Conservation (phyloP, 2,329 filamentous ascomycete genomes). For the Trichoderma lentiforme region DNA sequence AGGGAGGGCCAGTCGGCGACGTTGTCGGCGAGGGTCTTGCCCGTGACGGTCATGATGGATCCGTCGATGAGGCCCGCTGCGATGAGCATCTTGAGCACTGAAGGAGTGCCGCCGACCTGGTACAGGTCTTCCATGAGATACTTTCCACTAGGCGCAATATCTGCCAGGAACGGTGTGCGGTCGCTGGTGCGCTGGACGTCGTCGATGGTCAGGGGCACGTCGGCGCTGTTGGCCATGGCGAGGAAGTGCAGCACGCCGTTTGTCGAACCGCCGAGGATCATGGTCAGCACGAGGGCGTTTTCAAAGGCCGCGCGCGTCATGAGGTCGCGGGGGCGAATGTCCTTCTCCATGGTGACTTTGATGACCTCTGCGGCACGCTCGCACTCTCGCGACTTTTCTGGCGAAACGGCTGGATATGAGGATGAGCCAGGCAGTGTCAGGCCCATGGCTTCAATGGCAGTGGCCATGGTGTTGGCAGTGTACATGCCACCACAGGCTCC, state of each 20-base stretch:
- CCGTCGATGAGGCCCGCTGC: conserved; percentile 74
- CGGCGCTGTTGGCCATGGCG: conserved; percentile 84
- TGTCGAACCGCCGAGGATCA: conserved; percentile 86
- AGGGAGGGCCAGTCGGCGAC: conserved; percentile 73
- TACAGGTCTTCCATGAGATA: conserved; percentile 89
- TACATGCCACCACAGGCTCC: conserved; percentile 86
- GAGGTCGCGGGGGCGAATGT: conserved; percentile 77
- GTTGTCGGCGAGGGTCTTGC: conserved; percentile 79
- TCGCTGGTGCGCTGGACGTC: conserved; percentile 79
- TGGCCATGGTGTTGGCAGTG: conserved; percentile 92
- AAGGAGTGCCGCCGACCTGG: conserved; percentile 78
- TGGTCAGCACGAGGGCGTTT: conserved; percentile 85
- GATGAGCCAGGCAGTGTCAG: conserved; percentile 68
- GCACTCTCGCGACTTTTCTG: conserved; percentile 84
- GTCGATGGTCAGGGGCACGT: conserved; percentile 71
- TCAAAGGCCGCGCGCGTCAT: conserved; percentile 79
- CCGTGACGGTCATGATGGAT: conserved; percentile 75
- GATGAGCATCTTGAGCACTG: conserved; percentile 81
- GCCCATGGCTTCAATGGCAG: conserved; percentile 85
- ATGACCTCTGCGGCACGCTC: conserved; percentile 77
- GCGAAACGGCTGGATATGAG: conserved; percentile 42
- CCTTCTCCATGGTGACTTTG: conserved; percentile 72
- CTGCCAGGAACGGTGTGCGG: conserved; percentile 81
- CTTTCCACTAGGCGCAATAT: conserved; percentile 78
- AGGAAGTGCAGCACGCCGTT: conserved; percentile 87